These are phyloP conservation scores for Puccinia horiana DNA, from an alignment of 1,284 basidiomycete species.

Conservation along the genomic window DNA sequence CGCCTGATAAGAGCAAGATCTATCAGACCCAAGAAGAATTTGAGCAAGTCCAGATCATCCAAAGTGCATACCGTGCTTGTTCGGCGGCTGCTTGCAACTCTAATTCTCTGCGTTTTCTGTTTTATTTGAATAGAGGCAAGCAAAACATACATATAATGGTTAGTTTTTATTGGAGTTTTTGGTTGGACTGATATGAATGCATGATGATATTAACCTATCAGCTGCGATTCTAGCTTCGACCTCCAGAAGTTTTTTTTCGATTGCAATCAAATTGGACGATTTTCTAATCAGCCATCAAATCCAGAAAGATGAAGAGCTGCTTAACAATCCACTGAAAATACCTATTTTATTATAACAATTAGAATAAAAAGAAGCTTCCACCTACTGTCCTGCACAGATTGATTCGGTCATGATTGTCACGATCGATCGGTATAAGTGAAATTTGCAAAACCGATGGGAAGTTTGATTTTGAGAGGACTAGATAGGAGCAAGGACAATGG, in stretches of 20 bases:
- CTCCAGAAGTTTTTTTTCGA: constrained; percentile 36
- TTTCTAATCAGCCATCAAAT: constrained; percentile 6
- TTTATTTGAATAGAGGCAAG: background rate
- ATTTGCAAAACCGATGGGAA: background rate
- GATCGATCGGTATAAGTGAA: background rate
- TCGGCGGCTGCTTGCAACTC: constrained; percentile 37
- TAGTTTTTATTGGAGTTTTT: background rate
- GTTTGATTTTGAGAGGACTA: background rate
- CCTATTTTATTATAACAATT: background rate
- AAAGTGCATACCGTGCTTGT: constrained; percentile 32
- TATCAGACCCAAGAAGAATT: background rate
- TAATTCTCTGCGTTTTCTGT: constrained; percentile 35
- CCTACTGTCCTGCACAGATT: background rate
- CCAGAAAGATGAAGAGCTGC: background rate
- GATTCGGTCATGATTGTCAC: constrained; percentile 11
- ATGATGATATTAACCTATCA: constrained; percentile 24
- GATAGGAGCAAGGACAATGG: background rate
- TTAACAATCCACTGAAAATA: background rate
- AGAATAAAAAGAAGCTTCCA: background rate
- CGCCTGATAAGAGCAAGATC: background rate
- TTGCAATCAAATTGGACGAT: constrained; percentile 38
- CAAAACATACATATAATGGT: background rate
- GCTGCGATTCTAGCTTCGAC: constrained; percentile 37
- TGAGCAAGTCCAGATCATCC: background rate
- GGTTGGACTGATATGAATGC: background rate